Evolutionary conservation across 2,329 filamentous ascomycete species (phyloP).

Genomic region (Calonectria hawksworthii): DNA sequence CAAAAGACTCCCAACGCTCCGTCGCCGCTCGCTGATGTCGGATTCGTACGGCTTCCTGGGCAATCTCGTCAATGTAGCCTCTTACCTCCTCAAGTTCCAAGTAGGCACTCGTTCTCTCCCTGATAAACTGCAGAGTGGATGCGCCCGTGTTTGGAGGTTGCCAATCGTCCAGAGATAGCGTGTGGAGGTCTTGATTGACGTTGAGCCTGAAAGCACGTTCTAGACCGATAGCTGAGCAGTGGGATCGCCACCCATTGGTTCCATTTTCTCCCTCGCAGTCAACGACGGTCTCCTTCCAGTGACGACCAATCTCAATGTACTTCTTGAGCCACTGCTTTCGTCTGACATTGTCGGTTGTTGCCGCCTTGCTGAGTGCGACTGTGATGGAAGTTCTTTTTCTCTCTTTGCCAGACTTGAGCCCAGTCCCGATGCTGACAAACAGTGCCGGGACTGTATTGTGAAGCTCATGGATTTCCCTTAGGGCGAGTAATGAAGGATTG

Average conservation of each 20-base stretch:
- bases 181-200: background rate
- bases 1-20: background rate
- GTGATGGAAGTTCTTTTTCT: background rate
- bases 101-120: background rate
- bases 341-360: background rate
- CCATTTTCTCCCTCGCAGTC: slow-evolving; percentile 15
- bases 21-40: background rate
- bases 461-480: background rate
- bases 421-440: slow-evolving; percentile 18
- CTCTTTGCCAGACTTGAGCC: background rate
- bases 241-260: slow-evolving; percentile 1
- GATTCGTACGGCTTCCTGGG: background rate
- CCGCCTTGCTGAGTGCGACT: background rate
- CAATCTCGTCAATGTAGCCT: background rate
- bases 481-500: background rate
- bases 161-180: slow-evolving; percentile 4
- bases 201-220: slow-evolving; percentile 8
- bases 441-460: background rate
- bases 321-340: slow-evolving; percentile 6
- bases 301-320: background rate
- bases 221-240: background rate
- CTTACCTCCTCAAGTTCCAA: background rate
- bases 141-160: background rate
- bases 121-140: background rate
- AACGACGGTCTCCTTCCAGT: background rate